Conservation (phyloP, 495 filamentous ascomycete species). For the Penicillium simplicissimum region DNA sequence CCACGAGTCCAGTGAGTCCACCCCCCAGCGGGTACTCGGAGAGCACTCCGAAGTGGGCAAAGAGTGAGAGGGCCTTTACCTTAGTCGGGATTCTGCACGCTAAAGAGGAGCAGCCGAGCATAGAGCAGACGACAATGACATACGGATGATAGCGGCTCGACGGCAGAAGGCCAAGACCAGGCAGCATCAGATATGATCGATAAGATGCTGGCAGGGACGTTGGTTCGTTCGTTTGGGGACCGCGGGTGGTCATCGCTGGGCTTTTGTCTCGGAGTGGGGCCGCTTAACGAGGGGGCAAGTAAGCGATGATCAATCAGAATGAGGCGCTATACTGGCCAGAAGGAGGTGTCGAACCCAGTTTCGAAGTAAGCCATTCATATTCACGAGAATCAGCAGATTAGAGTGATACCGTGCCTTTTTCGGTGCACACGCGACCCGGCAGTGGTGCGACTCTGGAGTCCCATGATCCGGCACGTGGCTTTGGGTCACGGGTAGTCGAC, state of each 20-base stretch:
- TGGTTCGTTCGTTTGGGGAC: constrained; percentile 14
- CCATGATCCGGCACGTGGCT: constrained; percentile 5
- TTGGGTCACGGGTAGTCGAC: neutral
- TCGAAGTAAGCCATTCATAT: too few relatives aligned
- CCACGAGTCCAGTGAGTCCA: constrained; percentile 2
- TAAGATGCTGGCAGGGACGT: constrained; percentile 24
- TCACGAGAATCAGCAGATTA: neutral
- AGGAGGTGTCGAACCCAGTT: too few relatives aligned
- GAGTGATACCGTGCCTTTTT: neutral
- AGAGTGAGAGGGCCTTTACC: neutral
- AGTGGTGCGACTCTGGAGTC: constrained; percentile 1
- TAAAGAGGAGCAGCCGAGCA: neutral
- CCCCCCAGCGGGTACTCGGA: neutral
- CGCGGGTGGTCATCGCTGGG: neutral
- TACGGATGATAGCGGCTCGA: neutral
- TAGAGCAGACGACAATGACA: neutral
- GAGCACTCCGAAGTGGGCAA: neutral
- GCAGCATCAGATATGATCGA: constrained; percentile 29
- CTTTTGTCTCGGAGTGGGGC: neutral
- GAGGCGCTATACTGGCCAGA: too few relatives aligned
- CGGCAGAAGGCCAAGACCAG: neutral
- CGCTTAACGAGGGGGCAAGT: neutral
- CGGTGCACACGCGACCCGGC: neutral
- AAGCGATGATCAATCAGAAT: neutral
- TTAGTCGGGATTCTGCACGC: neutral